Evolutionary conservation across 2,329 filamentous ascomycete genomes (phyloP), one percentile per base, ranked within the genome.

Genomic region (Pestalotiopsis fici): DNA sequence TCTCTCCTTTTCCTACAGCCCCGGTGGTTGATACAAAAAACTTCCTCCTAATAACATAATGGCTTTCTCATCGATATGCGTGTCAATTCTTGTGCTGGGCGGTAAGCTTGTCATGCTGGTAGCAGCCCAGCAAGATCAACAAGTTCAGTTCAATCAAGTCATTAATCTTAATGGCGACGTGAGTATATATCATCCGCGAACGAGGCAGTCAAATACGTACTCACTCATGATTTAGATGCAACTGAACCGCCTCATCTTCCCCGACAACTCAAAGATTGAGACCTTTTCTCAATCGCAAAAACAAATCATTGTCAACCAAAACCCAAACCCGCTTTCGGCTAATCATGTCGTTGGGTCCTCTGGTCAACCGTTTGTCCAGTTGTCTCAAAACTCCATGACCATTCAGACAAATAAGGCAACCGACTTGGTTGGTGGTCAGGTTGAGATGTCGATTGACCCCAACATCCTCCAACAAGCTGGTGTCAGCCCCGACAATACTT

Each of bases 151-250:
- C 59, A 72, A 71, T 35, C 71, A 72, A 56, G 71, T 72, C 28
- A 67, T 71, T 28, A 72, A 72, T 61, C 47, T 72, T 23, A 71
- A 71, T 66, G 71, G 71, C 12, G 69, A 72, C 66, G 71, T 72
- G 60, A 71, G 71, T 70, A 13, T 47, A 28, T n/a, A 15, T 35
- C 23, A 2, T 3, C 3, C 27, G 43, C 25, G 70, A 37, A n/a
- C n/a, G 27, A 39, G 7, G 15, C 18, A n/a, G 11, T 1, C 43
- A 28, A 18, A 54, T 7, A 21, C 9, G 15, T 50, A 50, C 54
- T 65, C 11, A 65, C 37, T 18, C 3, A 3, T 18, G 3, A n/a
- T 56, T 6, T 25, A 65, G 71, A 72, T 72, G 71, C 66, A 68
- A 69, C 35, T 70, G 27, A 72, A 72, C 65, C 67, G 65, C 47